These are phyloP conservation scores for Nannochloris sp. DNA, from an alignment of 139 green algal species.

Conservation along the genomic window DNA sequence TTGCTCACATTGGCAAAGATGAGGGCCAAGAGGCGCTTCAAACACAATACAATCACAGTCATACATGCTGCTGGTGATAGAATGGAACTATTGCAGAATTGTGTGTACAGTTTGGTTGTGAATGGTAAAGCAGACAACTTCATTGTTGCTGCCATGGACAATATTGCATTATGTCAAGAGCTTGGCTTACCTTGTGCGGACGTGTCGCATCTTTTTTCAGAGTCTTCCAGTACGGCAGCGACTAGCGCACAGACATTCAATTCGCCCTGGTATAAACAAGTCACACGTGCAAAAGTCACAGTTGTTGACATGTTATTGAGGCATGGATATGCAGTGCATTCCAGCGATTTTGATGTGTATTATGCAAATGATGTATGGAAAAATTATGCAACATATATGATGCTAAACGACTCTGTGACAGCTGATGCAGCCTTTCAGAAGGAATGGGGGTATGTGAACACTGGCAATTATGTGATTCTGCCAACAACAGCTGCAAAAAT, in stretches of 20 bases:
- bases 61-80: background rate
- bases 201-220: background rate
- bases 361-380: background rate
- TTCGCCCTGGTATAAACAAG: background rate
- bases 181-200: conserved; percentile 12
- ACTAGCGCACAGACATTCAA: conserved; percentile 1
- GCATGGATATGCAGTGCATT: conserved; percentile 2
- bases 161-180: conserved; percentile 1
- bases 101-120: conserved; percentile 5
- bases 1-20: too few species aligned
- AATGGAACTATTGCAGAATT: conserved; percentile 9
- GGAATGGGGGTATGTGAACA: conserved; percentile 11
- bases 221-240: background rate
- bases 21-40: too few species aligned
- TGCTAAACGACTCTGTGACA: background rate
- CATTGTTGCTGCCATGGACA: conserved; percentile 8
- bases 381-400: conserved; percentile 2
- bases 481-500: background rate
- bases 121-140: conserved; percentile 3
- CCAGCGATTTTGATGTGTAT: conserved; percentile 10
- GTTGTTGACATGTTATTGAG: background rate
- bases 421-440: conserved; percentile 6
- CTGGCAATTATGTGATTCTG: conserved; percentile 9
- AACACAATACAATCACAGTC: background rate
- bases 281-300: conserved; percentile 1